Conservation (phyloP, 2,329 filamentous ascomycete species). For the Colletotrichum sp. region DNA sequence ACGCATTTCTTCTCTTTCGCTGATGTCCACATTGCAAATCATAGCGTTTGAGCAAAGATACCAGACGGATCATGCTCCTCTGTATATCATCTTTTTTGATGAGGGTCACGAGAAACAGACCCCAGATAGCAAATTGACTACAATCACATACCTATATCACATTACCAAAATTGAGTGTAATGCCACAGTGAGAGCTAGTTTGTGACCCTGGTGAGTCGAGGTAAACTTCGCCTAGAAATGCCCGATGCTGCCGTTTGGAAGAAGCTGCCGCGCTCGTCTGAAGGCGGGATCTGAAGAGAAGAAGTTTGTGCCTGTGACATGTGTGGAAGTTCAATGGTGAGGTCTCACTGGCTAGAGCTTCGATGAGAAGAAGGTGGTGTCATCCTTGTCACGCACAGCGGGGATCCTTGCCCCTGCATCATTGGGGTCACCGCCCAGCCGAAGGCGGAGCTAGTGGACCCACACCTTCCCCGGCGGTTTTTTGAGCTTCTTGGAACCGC, state of each 20-base stretch:
- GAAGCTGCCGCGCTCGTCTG: neutral
- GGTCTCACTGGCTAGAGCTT: neutral
- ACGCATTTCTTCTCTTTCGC: neutral
- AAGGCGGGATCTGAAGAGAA: neutral
- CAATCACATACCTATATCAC: neutral
- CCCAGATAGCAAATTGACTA: neutral
- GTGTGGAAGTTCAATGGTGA: neutral
- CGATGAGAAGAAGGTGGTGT: neutral
- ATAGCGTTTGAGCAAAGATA: constrained; percentile 1
- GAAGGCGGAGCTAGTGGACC: neutral
- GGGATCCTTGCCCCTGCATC: constrained; percentile 2
- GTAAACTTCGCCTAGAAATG: neutral
- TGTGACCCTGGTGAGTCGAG: neutral
- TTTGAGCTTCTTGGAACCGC: constrained; percentile 12
- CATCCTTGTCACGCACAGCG: neutral
- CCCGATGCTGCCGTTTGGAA: neutral
- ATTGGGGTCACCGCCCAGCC: neutral
- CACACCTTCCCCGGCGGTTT: neutral
- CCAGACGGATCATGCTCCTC: neutral
- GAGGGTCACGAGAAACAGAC: neutral
- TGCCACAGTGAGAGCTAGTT: neutral
- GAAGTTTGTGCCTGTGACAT: neutral
- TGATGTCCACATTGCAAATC: constrained; percentile 3
- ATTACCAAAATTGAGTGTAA: neutral
- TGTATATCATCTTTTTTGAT: neutral